Percentiles rank a stretch among this genome's conserved stretches.
phyloP scores from a whole-genome alignment of 306 rosid genomes.

The Bauhinia variegata region DNA sequence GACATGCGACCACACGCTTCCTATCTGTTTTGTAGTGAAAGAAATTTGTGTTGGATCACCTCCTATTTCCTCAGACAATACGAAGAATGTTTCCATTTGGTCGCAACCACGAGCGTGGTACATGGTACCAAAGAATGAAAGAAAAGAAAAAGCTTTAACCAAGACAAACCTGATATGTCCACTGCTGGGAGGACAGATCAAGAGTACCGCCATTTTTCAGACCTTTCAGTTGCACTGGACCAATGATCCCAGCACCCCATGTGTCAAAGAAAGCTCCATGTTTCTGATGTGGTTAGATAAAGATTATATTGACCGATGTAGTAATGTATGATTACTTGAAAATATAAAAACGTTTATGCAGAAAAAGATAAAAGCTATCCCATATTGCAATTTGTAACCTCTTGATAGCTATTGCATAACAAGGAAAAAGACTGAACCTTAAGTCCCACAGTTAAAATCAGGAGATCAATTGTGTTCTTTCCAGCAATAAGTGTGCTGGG shows the following conservation, averaged over 20 bases:
- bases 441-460: slow-evolving; percentile 93
- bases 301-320: slow-evolving; percentile 28
- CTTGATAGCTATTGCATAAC: not conserved
- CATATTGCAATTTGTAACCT: too few relatives aligned
- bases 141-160: too few relatives aligned
- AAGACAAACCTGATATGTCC: slow-evolving; percentile 98
- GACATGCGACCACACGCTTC: slow-evolving; percentile 72
- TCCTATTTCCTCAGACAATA: slow-evolving; percentile 83
- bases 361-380: too few relatives aligned
- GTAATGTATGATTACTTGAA: not conserved
- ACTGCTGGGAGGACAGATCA: slow-evolving; percentile 74
- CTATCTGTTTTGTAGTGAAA: slow-evolving; percentile 63
- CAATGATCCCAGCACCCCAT: slow-evolving; percentile 85
- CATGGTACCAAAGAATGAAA: too few relatives aligned
- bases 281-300: slow-evolving; percentile 49
- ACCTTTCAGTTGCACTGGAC: slow-evolving; percentile 75
- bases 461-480: slow-evolving; percentile 77
- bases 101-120: slow-evolving; percentile 81
- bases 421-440: slow-evolving; percentile 57
- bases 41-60: slow-evolving; percentile 75
- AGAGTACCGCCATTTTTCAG: slow-evolving; percentile 54
- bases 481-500: slow-evolving; percentile 64
- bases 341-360: slow-evolving; percentile 8
- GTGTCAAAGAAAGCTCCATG: slow-evolving; percentile 78
- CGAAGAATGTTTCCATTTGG: slow-evolving; percentile 66